phyloP scores from a whole-genome alignment of 2,329 filamentous ascomycete genomes.

The Neospermospora avenae region DNA sequence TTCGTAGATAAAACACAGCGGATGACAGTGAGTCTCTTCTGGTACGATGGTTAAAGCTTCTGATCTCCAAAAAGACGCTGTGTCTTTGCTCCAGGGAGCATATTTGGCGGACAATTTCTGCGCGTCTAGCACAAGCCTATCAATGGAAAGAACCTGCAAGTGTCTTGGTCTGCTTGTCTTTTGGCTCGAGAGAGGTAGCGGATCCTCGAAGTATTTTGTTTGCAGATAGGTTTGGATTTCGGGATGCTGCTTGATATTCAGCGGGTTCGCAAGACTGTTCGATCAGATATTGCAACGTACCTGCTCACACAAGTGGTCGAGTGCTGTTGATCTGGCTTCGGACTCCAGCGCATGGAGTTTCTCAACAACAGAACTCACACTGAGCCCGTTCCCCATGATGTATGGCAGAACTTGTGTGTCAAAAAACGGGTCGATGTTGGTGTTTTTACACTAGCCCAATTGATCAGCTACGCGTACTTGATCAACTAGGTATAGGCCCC shows the following conservation, averaged over 20 bases:
- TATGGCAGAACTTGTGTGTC: conserved; percentile 2
- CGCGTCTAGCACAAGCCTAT: conserved; percentile 9
- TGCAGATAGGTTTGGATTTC: conserved; percentile 10
- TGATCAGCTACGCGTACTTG: not conserved
- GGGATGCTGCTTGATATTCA: conserved; percentile 6
- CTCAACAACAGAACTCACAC: conserved; percentile 13
- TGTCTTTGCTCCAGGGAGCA: conserved; percentile 6
- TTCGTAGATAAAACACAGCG: conserved; percentile 11
- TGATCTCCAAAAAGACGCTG: conserved; percentile 12
- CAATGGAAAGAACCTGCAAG: conserved; percentile 13
- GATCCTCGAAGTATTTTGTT: conserved; percentile 10
- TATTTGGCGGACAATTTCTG: conserved; percentile 11
- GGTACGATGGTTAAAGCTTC: conserved; percentile 7
- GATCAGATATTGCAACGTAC: conserved; percentile 1
- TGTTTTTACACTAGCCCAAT: not conserved
- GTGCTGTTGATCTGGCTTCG: conserved; percentile 6
- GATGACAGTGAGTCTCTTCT: conserved; percentile 4
- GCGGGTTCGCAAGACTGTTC: conserved; percentile 4
- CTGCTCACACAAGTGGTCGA: conserved; percentile 14
- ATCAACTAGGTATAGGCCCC: not conserved
- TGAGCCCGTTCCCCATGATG: conserved; percentile 9
- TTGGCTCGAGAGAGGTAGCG: not conserved
- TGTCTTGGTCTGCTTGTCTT: conserved; percentile 8
- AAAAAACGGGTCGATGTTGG: not conserved
- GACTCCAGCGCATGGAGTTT: conserved; percentile 7